Percentiles rank a stretch among this genome's conserved stretches.
Conservation (phyloP, 768 basidiomycete genomes). For the Lactarius hengduanensis region DNA sequence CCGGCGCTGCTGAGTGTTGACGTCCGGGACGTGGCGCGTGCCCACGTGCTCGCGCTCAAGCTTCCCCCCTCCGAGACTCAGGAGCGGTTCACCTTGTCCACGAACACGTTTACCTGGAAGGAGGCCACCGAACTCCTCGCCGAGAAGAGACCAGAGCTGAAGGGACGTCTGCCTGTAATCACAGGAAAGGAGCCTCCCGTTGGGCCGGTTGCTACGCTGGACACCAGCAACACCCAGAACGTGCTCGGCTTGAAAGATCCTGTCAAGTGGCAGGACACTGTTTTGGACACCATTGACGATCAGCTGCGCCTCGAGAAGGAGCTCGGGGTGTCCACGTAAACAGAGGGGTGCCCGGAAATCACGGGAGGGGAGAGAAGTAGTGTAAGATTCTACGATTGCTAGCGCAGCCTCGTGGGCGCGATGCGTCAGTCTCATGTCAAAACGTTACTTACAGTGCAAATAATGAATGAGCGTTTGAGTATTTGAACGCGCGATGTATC, state of each 20-base stretch:
- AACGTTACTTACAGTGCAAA: background rate
- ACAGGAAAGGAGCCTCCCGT: slow-evolving; percentile 12
- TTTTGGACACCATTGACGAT: slow-evolving; percentile 27
- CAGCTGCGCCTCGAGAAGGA: slow-evolving; percentile 21
- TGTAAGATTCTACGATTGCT: background rate
- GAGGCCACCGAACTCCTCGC: slow-evolving; percentile 32
- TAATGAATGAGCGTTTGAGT: background rate
- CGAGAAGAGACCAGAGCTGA: slow-evolving; percentile 31
- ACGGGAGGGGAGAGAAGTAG: background rate
- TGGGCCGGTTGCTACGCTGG: background rate
- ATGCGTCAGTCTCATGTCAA: slow-evolving; percentile 12
- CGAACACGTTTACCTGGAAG: slow-evolving; percentile 32
- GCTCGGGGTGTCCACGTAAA: slow-evolving; percentile 1
- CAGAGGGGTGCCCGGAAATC: background rate
- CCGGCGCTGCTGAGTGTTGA: slow-evolving; percentile 33
- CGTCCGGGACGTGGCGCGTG: slow-evolving; percentile 37
- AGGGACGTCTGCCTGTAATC: slow-evolving; percentile 29
- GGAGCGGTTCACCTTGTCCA: slow-evolving; percentile 32
- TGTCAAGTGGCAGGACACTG: slow-evolving; percentile 23
- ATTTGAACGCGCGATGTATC: slow-evolving; percentile 3
- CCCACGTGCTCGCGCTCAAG: slow-evolving; percentile 34
- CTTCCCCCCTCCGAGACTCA: background rate
- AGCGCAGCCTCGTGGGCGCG: slow-evolving; percentile 9
- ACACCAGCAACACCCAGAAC: slow-evolving; percentile 10
- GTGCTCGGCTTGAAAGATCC: slow-evolving; percentile 20